These are phyloP conservation scores for Pseudocercospora musae DNA, from an alignment of 2,329 filamentous ascomycete species.

Conservation along the genomic window DNA sequence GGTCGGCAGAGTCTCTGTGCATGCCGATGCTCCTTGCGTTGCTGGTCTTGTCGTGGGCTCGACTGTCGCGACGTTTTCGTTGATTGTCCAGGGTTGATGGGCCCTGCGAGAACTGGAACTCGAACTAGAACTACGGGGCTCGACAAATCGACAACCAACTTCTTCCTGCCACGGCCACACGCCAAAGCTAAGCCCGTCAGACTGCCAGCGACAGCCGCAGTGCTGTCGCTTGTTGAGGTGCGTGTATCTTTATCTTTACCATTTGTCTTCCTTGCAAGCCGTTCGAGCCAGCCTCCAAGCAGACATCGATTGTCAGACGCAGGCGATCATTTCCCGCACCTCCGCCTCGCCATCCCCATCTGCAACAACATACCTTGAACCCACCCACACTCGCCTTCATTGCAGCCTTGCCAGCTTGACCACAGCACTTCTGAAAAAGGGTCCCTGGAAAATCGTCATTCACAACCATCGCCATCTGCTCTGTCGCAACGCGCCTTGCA, in stretches of 20 bases:
- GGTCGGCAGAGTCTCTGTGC: not conserved
- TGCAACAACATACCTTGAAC: too few species aligned
- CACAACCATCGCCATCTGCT: not conserved
- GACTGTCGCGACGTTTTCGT: not conserved
- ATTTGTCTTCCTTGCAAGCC: not conserved
- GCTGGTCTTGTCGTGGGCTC: not conserved
- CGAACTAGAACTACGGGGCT: too few species aligned
- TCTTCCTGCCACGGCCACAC: constrained; percentile 1
- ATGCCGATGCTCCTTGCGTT: not conserved
- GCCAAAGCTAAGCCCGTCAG: not conserved
- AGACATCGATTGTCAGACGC: constrained; percentile 2
- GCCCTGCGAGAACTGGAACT: too few species aligned
- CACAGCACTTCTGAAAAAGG: too few species aligned
- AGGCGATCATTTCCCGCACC: constrained; percentile 13
- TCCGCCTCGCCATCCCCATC: constrained; percentile 8
- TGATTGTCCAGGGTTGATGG: too few species aligned
- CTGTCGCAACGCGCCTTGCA: not conserved
- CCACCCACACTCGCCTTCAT: not conserved
- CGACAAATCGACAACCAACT: constrained; percentile 8
- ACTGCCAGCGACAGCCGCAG: not conserved
- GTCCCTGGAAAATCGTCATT: not conserved
- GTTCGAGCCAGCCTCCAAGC: too few species aligned
- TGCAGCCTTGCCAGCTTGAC: too few species aligned
- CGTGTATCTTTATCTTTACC: not conserved
- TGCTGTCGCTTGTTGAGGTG: not conserved